These are phyloP conservation scores for Cladophialophora yegresii DNA, from an alignment of 2,329 filamentous ascomycete genomes.

Conservation along the genomic window DNA sequence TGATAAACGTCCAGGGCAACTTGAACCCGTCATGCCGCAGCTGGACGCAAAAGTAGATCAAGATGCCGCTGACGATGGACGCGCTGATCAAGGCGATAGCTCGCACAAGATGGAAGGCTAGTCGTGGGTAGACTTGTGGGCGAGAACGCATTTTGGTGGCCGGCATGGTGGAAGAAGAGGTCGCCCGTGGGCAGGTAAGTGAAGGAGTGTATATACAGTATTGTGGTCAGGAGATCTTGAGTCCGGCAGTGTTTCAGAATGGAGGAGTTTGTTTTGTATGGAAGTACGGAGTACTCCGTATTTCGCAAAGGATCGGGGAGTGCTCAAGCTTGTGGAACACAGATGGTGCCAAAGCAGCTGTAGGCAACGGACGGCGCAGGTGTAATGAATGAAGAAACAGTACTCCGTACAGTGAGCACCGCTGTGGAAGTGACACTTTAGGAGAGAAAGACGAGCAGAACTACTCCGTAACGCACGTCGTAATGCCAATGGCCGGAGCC, in stretches of 20 bases:
- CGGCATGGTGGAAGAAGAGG: slow-evolving; percentile 20
- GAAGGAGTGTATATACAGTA: neutral
- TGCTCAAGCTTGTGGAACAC: neutral
- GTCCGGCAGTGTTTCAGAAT: neutral
- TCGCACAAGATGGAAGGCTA: slow-evolving; percentile 47
- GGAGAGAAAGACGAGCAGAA: neutral
- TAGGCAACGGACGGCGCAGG: neutral
- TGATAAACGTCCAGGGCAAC: slow-evolving; percentile 61
- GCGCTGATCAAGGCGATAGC: slow-evolving; percentile 53
- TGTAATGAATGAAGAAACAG: too few relatives aligned
- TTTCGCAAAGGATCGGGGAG: too few relatives aligned
- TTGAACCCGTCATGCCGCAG: slow-evolving; percentile 55
- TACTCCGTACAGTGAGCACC: neutral
- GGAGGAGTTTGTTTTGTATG: neutral
- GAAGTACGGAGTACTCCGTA: too few relatives aligned
- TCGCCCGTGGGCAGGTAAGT: neutral
- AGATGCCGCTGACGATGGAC: slow-evolving; percentile 56
- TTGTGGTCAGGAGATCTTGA: neutral
- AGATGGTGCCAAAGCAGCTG: neutral
- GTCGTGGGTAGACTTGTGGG: slow-evolving; percentile 41
- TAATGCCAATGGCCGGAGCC: neutral
- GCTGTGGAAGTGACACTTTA: neutral
- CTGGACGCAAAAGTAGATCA: slow-evolving; percentile 59
- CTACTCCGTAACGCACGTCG: neutral
- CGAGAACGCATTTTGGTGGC: slow-evolving; percentile 30